Evolutionary conservation across 257 asterid species (phyloP), one percentile per base, ranked within the genome.

Genomic region (Nicotiana tomentosiformis): DNA sequence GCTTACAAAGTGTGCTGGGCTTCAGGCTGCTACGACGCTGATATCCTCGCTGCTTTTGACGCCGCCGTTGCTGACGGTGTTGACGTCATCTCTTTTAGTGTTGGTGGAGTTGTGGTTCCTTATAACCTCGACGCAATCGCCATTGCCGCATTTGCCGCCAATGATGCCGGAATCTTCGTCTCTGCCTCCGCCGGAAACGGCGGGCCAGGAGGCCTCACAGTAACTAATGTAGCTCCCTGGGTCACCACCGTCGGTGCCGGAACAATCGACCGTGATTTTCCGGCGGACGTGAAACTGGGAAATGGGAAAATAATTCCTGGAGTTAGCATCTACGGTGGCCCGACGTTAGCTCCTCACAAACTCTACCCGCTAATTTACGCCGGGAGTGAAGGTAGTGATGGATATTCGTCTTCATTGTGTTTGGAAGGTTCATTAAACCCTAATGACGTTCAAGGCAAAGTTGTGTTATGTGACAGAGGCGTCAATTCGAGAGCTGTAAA

Each of bases 131-230:
- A 95, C 67, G 90, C 96, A 35, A 95, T 95, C 4, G 98, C 99
- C 7, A 90, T 93, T 10, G 97, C 92, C 1, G 93, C 99, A 4
- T 95, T 90, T 76, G 90, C 93, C 4, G 99, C 99, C 2, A 67
- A 69, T 1, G 94, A 91, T 10, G 91, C 94, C 16, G 98, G 98
- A 1, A 66, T 95, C 14, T 92, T 95, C 65, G 97, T 95, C 7
- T 95, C 98, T 0, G 95, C 97, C 35, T 95, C 98, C 16, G 98
- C 98, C 33, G 98, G 98, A 0, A 95, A 95, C 84, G 96, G 96
- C 53, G 98, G 98, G 0, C 98, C 98, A 6, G 95, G 96, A 4
- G 97, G 94, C 14, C 82, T 91, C 14, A 93, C 98, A 3, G 96
- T 95, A 2, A 92, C 98, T 0, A 95, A 95, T 66, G 89, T 95